These are phyloP conservation scores for grape (Vitis vinifera) DNA, from an alignment of 164 flowering plant species.

Conservation along the genomic window ASM3070453v1 NC_081808.1:4453501-4454000, in stretches of 20 bases:
- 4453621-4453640: conserved; percentile 51
- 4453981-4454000: conserved; percentile 49
- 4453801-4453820: conserved; percentile 66
- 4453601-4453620: conserved; percentile 68
- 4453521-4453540: conserved; percentile 60
- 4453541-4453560: conserved; percentile 48
- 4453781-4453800: conserved; percentile 80
- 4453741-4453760: conserved; percentile 65
- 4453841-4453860: conserved; percentile 70
- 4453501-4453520: conserved; percentile 49
- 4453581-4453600: conserved; percentile 33
- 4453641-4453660: conserved; percentile 42
- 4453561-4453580: conserved; percentile 31
- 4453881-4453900: conserved; percentile 76
- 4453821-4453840: conserved; percentile 63
- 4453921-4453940: conserved; percentile 72
- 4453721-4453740: conserved; percentile 74
- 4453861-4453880: conserved; percentile 58
- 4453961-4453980: conserved; percentile 77
- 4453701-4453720: conserved; percentile 70
- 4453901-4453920: conserved; percentile 66
- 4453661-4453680: conserved; percentile 53
- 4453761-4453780: conserved; percentile 57
- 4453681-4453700: conserved; percentile 45
- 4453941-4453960: conserved; percentile 72